Evolutionary conservation across 176 grass and related monocot species (phyloP).

Genomic region (Ensete ventricosum): DNA sequence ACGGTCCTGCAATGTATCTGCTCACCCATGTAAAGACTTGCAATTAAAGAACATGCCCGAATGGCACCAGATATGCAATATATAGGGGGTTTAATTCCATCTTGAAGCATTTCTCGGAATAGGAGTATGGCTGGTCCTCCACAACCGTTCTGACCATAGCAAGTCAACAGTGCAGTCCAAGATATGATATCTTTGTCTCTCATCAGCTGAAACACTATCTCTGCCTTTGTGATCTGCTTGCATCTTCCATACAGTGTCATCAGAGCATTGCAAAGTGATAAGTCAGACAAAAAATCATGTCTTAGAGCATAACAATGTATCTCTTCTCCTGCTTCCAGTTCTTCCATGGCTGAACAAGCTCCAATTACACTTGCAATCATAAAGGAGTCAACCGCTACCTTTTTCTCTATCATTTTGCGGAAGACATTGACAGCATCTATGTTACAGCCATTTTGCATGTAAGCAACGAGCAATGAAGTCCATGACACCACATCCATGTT

Average conservation of each 20-base stretch:
- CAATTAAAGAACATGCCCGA: slow-evolving; percentile 38
- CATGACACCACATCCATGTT: slow-evolving; percentile 36
- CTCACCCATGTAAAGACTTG: slow-evolving; percentile 29
- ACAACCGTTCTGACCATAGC: slow-evolving; percentile 45
- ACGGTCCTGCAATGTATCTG: slow-evolving; percentile 45
- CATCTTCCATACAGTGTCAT: slow-evolving; percentile 63
- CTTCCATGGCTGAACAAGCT: slow-evolving; percentile 37
- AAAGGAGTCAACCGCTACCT: slow-evolving; percentile 31
- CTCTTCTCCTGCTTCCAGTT: slow-evolving; percentile 34
- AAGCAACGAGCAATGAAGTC: slow-evolving; percentile 47
- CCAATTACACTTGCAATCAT: slow-evolving; percentile 41
- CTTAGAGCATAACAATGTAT: slow-evolving; percentile 52
- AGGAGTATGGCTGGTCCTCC: slow-evolving; percentile 35
- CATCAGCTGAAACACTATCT: slow-evolving; percentile 34
- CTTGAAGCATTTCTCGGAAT: slow-evolving; percentile 43
- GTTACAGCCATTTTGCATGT: slow-evolving; percentile 39
- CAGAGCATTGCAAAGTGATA: slow-evolving; percentile 43
- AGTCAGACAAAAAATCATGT: slow-evolving; percentile 32
- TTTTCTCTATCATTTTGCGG: slow-evolving; percentile 31
- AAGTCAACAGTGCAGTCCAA: slow-evolving; percentile 61
- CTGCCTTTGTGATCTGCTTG: slow-evolving; percentile 29
- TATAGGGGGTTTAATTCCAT: slow-evolving; percentile 34
- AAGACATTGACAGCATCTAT: slow-evolving; percentile 38
- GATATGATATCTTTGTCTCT: slow-evolving; percentile 49
- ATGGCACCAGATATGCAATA: slow-evolving; percentile 50